phyloP scores from a whole-genome alignment of 2,329 filamentous ascomycete genomes.

The Grosmannia clavigera region DNA sequence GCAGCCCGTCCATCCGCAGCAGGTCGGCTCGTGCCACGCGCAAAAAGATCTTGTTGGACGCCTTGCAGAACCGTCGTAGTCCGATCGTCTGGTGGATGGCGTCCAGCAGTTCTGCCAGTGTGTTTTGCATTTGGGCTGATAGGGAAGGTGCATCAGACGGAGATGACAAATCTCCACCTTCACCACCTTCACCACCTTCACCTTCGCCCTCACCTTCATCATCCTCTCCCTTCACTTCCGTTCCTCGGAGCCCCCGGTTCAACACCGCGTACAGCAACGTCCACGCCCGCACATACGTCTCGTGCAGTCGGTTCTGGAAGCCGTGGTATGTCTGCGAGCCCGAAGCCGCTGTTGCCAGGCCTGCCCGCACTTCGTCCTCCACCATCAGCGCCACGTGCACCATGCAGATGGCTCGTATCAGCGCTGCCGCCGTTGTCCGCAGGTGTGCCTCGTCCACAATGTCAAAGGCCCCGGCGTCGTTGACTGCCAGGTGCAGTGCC shows the following conservation, averaged over 20 bases:
- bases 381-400: constrained; percentile 70
- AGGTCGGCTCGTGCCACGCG: constrained; percentile 83
- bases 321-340: constrained; percentile 41
- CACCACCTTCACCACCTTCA: background rate
- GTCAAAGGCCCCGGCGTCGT: constrained; percentile 60
- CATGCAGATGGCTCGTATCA: constrained; percentile 60
- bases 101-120: constrained; percentile 57
- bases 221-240: constrained; percentile 22
- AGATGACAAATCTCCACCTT: background rate
- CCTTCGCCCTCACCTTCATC: background rate
- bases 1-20: constrained; percentile 59
- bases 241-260: constrained; percentile 49
- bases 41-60: constrained; percentile 75
- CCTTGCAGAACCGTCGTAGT: constrained; percentile 72
- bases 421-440: constrained; percentile 55
- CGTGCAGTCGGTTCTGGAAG: constrained; percentile 60
- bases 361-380: constrained; percentile 76
- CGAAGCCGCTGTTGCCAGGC: constrained; percentile 40
- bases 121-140: background rate
- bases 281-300: constrained; percentile 83
- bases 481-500: constrained; percentile 55
- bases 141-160: background rate
- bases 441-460: constrained; percentile 74
- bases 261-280: constrained; percentile 73
- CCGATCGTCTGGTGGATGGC: constrained; percentile 77